Evolutionary conservation across 2,329 filamentous ascomycete species (phyloP), one percentile per base, ranked within the genome.

Genomic region (Nannizzia gypsea): DNA sequence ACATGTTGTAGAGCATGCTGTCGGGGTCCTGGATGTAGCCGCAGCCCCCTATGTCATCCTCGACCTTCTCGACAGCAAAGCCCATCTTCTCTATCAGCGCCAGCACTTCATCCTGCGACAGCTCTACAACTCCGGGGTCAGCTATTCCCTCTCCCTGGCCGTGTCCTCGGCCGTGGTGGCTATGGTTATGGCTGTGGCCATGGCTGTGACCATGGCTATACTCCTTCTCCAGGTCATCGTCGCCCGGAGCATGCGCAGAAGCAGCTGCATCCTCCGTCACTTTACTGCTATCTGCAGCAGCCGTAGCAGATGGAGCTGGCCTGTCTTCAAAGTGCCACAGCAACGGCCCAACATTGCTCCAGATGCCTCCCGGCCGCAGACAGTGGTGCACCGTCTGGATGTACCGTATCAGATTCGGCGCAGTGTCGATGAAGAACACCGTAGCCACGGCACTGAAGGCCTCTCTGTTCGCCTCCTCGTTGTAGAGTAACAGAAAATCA

Each of bases 371-470:
- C 0, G 83, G 78, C 65, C 82, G 84, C 56, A 99, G 80, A 68
- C 91, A 95, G 69, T 88, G 82, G 46, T 76, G 77, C 59, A 97
- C 88, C 1, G 90, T 86, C 69, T 95, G 85, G 36, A 99, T 83
- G 70, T 99, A 99, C 1, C 87, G 83, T 59, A 97, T 87, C 34
- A 96, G 72, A 70, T 99, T 97, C 1, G 92, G 91, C 1, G 93
- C 93, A 1, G 93, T 99, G 71, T 99, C 95, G 61, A 99, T 86
- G 76, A 99, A 99, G 76, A 97, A 99, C 9, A 96, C 88, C 2
- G 88, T 89, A 0, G 89, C 85, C 1, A 97, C 89, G 0, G 87
- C 90, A 67, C 96, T 86, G 71, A 90, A 97, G 0, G 72, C 67
- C 0, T 79, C 80, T 6, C 75, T 72, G 66, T 88, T 82, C 0